Percentiles rank a stretch among this genome's conserved stretches.
Conservation (phyloP, 768 basidiomycete species). For the Kwoniella newhampshirensis region DNA sequence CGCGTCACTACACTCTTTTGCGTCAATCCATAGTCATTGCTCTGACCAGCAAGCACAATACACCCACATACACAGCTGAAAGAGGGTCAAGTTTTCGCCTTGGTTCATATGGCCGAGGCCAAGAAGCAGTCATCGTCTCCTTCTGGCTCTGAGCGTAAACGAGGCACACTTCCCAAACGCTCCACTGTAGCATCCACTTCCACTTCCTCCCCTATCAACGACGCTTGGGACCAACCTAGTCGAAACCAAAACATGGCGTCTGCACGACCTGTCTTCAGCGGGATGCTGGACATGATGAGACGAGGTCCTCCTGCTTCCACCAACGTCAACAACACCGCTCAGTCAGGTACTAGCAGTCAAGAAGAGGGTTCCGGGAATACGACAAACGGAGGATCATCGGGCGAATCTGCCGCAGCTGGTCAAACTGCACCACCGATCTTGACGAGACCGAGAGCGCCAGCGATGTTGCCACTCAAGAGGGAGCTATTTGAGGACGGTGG, state of each 20-base stretch:
- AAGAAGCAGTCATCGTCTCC: no score
- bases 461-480: conserved; percentile 14
- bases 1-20: no score
- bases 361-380: neutral
- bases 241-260: conserved; percentile 6
- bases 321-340: neutral
- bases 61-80: no score
- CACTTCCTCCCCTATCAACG: no score
- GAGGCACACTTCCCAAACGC: no score
- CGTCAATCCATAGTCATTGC: no score
- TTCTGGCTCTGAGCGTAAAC: no score
- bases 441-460: conserved; percentile 31
- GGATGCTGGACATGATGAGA: conserved; percentile 19
- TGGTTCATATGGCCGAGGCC: no score
- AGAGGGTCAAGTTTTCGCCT: no score
- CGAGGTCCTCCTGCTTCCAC: conserved; percentile 2
- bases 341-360: neutral
- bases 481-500: conserved; percentile 7
- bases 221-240: neutral
- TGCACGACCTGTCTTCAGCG: conserved; percentile 7
- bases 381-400: conserved; percentile 1
- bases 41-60: no score
- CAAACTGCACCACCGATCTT: conserved; percentile 19
- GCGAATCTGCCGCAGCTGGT: neutral
- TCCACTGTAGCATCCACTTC: no score